Percentiles rank a stretch among this genome's conserved stretches.
Evolutionary conservation across 495 filamentous ascomycete species (phyloP).

Genomic region (Articulospora tetracladia): DNA sequence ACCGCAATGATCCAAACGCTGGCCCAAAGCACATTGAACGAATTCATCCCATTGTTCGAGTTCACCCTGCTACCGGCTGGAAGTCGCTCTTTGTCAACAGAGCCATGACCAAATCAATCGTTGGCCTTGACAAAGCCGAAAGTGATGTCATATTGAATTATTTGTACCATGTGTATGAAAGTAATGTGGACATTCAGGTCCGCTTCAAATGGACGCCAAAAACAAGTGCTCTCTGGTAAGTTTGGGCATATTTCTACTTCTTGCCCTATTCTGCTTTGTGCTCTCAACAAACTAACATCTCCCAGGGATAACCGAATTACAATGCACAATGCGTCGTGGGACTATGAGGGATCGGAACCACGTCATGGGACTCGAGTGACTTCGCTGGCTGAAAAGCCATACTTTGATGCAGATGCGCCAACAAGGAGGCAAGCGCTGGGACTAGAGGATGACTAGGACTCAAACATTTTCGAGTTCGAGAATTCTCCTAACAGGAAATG

Average conservation of each 20-base stretch:
- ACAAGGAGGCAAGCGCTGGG: slow-evolving; percentile 48
- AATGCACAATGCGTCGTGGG: slow-evolving; percentile 66
- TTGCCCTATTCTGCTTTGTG: neutral
- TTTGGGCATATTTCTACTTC: neutral
- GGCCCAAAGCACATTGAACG: slow-evolving; percentile 63
- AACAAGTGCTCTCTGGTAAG: slow-evolving; percentile 63
- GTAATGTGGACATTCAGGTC: slow-evolving; percentile 80
- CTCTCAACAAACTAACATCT: neutral
- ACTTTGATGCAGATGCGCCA: slow-evolving; percentile 56
- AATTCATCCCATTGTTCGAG: slow-evolving; percentile 63
- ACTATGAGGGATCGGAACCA: slow-evolving; percentile 48
- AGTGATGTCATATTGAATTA: slow-evolving; percentile 55
- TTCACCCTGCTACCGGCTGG: slow-evolving; percentile 79
- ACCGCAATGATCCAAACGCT: slow-evolving; percentile 54
- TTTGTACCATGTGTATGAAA: slow-evolving; percentile 58
- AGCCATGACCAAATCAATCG: slow-evolving; percentile 58
- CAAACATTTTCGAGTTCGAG: no score
- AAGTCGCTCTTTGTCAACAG: slow-evolving; percentile 67
- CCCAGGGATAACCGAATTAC: slow-evolving; percentile 63
- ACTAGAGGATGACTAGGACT: slow-evolving; percentile 20
- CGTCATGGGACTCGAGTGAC: slow-evolving; percentile 60
- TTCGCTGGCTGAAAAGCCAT: slow-evolving; percentile 66
- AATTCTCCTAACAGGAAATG: no score
- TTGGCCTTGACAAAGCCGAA: slow-evolving; percentile 65
- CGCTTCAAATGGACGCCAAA: slow-evolving; percentile 59